Percentiles rank a stretch among this genome's conserved stretches.
These are phyloP conservation scores for Trifolium dubium DNA, from an alignment of 306 rosid species.

Conservation along the genomic window DNA sequence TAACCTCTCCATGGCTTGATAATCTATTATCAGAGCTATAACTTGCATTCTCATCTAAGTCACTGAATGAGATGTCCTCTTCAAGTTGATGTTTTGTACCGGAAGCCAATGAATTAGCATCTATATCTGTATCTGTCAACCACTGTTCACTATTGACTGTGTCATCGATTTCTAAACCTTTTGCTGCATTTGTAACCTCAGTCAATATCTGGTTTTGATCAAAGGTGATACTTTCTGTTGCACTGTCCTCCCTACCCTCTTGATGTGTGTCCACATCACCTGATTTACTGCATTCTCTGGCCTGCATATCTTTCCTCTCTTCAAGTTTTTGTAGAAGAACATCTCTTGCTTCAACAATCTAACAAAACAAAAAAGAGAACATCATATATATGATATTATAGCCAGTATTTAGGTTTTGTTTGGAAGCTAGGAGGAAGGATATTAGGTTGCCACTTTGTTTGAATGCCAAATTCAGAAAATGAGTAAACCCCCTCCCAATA, in stretches of 20 bases:
- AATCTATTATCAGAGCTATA: slow-evolving; percentile 57
- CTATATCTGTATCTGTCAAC: slow-evolving; percentile 54
- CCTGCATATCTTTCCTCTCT: slow-evolving; percentile 50
- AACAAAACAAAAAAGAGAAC: slow-evolving; percentile 33
- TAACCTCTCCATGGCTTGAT: slow-evolving; percentile 46
- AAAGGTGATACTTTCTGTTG: slow-evolving; percentile 40
- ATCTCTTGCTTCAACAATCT: slow-evolving; percentile 83
- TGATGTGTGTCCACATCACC: slow-evolving; percentile 38
- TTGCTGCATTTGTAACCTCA: slow-evolving; percentile 44
- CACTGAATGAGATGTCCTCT: slow-evolving; percentile 82
- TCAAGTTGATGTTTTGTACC: slow-evolving; percentile 53
- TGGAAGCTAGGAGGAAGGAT: not conserved
- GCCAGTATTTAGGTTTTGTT: not conserved
- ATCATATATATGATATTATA: slow-evolving; percentile 19
- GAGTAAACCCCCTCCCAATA: too few relatives aligned
- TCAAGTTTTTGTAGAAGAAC: slow-evolving; percentile 60
- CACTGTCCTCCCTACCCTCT: slow-evolving; percentile 44
- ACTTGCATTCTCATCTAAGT: slow-evolving; percentile 66
- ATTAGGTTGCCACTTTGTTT: not conserved
- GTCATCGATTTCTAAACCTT: slow-evolving; percentile 56
- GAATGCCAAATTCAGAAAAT: not conserved
- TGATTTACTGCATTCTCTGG: slow-evolving; percentile 43
- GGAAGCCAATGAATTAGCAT: slow-evolving; percentile 49
- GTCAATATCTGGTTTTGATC: slow-evolving; percentile 42
- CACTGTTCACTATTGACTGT: slow-evolving; percentile 49